Conservation (phyloP, 2,329 filamentous ascomycete species). For the Xylariaceae sp. region DNA sequence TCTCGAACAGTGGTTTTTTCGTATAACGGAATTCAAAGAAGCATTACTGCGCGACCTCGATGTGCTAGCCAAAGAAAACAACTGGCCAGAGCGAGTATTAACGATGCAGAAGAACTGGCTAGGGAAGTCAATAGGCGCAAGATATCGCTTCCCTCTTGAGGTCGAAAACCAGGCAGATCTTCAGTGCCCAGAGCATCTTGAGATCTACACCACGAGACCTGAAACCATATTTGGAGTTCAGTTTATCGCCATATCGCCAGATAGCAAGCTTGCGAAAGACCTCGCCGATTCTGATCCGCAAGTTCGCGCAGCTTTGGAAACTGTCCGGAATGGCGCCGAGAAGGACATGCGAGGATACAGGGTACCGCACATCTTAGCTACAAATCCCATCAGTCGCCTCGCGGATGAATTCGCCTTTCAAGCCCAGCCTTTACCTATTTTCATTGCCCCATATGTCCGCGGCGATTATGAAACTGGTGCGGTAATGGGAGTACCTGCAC, state of each 20-base stretch:
- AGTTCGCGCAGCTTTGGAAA: conserved; percentile 67
- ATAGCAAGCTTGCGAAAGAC: conserved; percentile 65
- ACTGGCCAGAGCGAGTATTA: conserved; percentile 81
- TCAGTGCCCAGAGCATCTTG: conserved; percentile 41
- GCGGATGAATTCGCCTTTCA: conserved; percentile 48
- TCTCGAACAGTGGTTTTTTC: conserved; percentile 87
- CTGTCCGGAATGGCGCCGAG: conserved; percentile 52
- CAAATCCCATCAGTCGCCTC: conserved; percentile 63
- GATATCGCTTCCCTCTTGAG: conserved; percentile 65
- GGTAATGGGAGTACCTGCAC: conserved; percentile 88
- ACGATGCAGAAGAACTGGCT: conserved; percentile 88
- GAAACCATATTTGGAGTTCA: conserved; percentile 88
- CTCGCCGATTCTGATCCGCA: conserved; percentile 58
- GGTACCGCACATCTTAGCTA: conserved; percentile 58
- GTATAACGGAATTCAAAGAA: conserved; percentile 76
- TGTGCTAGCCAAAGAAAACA: conserved; percentile 56
- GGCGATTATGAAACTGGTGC: conserved; percentile 84
- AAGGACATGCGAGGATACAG: conserved; percentile 67
- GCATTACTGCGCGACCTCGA: conserved; percentile 70
- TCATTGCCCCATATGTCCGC: conserved; percentile 80
- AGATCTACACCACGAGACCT: conserved; percentile 80
- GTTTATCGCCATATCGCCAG: conserved; percentile 74
- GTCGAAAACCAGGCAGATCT: conserved; percentile 20
- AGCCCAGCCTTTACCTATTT: conserved; percentile 66
- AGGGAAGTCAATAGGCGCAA: conserved; percentile 71